Evolutionary conservation across 2,329 filamentous ascomycete species (phyloP).

Genomic region (Aciculosporium take): DNA sequence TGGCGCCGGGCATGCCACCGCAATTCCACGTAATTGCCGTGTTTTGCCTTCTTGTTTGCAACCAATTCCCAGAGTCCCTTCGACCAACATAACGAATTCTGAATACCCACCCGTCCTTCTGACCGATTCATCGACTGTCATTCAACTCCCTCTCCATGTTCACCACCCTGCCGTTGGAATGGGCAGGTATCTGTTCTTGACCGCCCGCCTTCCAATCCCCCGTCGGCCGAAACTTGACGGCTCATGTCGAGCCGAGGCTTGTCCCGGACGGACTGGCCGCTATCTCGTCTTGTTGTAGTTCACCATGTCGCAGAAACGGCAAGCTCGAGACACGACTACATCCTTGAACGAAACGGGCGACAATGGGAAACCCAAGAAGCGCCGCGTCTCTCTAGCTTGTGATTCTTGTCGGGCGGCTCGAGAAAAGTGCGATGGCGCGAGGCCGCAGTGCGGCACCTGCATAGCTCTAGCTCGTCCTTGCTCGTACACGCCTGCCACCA

Average conservation of each 20-base stretch:
- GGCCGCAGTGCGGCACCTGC: slow-evolving; percentile 55
- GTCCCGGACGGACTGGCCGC: background rate
- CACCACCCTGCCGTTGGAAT: background rate
- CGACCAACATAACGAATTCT: background rate
- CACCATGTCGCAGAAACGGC: slow-evolving; percentile 27
- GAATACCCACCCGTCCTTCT: too few relatives aligned
- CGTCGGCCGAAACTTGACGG: background rate
- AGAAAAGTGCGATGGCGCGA: slow-evolving; percentile 59
- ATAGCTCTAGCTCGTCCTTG: slow-evolving; percentile 47
- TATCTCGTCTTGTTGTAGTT: background rate
- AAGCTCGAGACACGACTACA: slow-evolving; percentile 10
- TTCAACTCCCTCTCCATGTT: background rate
- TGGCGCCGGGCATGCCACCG: too few relatives aligned
- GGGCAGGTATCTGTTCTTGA: background rate
- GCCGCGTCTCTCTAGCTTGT: slow-evolving; percentile 54
- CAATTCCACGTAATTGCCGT: too few relatives aligned
- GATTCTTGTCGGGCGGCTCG: slow-evolving; percentile 53
- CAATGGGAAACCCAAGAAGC: slow-evolving; percentile 32
- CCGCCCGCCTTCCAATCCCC: background rate
- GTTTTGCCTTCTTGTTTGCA: too few relatives aligned
- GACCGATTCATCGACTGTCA: background rate
- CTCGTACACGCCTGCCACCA: slow-evolving; percentile 57
- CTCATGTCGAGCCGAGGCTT: background rate
- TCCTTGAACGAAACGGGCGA: background rate
- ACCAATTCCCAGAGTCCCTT: background rate